Evolutionary conservation across 352 stramenopile species (phyloP), one percentile per base, ranked within the genome.

Genomic region (Globisporangium yorkense): DNA sequence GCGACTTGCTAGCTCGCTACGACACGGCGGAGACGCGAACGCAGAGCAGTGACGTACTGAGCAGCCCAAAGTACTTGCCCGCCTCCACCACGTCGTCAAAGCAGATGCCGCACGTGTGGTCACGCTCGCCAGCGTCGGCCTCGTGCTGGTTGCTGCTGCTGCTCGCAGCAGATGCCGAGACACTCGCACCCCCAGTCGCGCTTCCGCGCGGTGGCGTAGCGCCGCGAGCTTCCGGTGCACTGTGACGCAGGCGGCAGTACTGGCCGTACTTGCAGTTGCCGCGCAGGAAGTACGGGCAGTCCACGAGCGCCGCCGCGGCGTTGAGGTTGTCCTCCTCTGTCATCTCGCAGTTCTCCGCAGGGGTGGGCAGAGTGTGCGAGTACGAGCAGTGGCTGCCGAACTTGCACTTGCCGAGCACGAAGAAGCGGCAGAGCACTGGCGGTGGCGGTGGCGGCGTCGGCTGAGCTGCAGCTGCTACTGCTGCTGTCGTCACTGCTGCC

Each of bases 11-110:
- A 15, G 41, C 12, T 13, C 12, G 16, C 24, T 39, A 33, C 18
- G 9, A 39, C 13, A 12, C 3, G 47, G 4, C 4, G 24, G 21
- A 49, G 8, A 0, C 10, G 5, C 33, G 37, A 15, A 15, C 15
- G 8, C 6, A 35, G 48, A 37, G 10, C 12, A 27, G 51, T 37
- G 46, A 72, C 75, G 57, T 67, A 90, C 81, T 77, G 29, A 92
- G 50, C n/a, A 92, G 71, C 0, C 82, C 82, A 71, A 92, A 92
- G 51, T 88, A 66, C 61, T 92, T 92, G 61, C 80, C 79, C 10
- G 65, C 75, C 54, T 89, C 66, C 24, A 92, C 80, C 39, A 92
- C 82, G 54, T 92, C 82, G 55, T 92, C 82, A 54, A 92, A 89
- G 71, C 82, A 92, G 33, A 92, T 84, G n/a, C 82, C 82, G 49